A percentile compares a stretch with the other conserved stretches of the same genome.
Conservation (phyloP, 192 early-diverging fungal species). For the Coemansia sp. region DNA sequence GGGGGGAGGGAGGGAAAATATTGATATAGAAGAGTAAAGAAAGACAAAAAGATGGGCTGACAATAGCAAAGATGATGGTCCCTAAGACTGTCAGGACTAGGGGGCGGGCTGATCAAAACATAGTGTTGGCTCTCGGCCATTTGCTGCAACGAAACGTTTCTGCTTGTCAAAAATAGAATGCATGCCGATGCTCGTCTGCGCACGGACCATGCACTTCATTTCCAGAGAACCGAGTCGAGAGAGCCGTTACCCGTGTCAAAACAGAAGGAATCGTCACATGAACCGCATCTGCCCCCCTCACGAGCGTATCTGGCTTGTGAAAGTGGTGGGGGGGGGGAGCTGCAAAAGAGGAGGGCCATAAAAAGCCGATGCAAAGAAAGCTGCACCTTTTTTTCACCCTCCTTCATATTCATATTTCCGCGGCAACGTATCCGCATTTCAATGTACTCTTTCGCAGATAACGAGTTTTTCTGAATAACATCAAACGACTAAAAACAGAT, state of each 20-base stretch:
- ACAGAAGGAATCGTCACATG: neutral
- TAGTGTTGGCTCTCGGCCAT: neutral
- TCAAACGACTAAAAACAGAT: too few species aligned
- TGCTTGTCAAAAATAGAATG: neutral
- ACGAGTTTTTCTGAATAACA: too few species aligned
- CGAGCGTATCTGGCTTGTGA: neutral
- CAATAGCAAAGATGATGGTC: neutral
- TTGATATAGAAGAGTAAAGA: neutral
- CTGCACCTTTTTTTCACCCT: neutral
- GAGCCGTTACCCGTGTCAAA: neutral
- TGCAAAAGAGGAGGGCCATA: too few species aligned
- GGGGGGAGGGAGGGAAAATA: neutral
- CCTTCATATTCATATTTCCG: neutral
- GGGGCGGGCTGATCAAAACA: neutral
- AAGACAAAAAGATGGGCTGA: neutral
- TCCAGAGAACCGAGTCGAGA: neutral
- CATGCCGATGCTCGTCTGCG: neutral
- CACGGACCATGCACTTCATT: conserved; percentile 1
- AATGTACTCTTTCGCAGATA: neutral
- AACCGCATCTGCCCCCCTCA: too few species aligned
- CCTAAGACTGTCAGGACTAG: neutral
- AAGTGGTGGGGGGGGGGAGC: too few species aligned
- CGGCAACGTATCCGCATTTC: neutral
- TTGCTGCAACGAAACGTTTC: neutral
- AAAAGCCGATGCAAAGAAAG: neutral